phyloP scores from a whole-genome alignment of 176 grass and related monocot genomes.

The Eragrostis nindensis region DNA sequence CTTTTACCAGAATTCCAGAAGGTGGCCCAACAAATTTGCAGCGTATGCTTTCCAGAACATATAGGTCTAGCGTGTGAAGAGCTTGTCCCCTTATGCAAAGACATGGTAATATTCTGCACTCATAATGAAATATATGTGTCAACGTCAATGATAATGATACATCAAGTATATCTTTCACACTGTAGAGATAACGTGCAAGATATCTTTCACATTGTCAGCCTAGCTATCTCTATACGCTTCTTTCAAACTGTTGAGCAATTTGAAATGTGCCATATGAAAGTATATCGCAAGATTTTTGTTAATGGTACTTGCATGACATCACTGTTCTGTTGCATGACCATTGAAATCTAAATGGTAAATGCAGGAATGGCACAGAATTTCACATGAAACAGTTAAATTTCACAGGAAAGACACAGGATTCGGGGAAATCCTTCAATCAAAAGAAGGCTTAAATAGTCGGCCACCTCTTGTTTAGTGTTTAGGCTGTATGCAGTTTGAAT shows the following conservation, averaged over 20 bases:
- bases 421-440: too few relatives aligned
- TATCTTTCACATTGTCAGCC: neutral
- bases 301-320: neutral
- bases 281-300: neutral
- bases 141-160: neutral
- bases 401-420: too few relatives aligned
- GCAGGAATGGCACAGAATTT: too few relatives aligned
- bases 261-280: neutral
- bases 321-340: neutral
- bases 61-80: conserved; percentile 13
- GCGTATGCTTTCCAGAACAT: neutral
- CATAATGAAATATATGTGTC: neutral
- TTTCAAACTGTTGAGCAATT: neutral
- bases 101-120: neutral
- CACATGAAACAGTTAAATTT: too few relatives aligned
- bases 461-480: too few relatives aligned
- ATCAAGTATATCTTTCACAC: neutral
- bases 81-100: conserved; percentile 12
- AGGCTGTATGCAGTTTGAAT: too few relatives aligned
- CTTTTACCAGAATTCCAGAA: conserved; percentile 2
- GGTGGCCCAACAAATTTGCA: neutral
- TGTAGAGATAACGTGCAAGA: neutral
- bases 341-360: too few relatives aligned
- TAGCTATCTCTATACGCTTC: neutral
- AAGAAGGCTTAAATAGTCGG: too few relatives aligned